Evolutionary conservation across 305 asterid species (phyloP).

Genomic region (Fraxinus velutina): DNA sequence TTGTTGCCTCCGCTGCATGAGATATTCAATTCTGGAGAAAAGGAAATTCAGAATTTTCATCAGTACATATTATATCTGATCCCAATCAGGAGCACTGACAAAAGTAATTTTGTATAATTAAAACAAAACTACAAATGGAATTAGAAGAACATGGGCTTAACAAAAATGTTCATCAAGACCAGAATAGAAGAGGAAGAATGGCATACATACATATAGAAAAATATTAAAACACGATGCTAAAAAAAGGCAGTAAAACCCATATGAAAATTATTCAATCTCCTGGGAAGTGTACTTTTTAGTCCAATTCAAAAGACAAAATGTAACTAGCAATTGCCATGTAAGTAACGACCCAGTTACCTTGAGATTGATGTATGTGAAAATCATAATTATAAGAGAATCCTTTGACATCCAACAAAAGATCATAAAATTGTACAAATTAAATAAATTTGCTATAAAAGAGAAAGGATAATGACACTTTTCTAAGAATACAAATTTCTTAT

Average conservation of each 20-base stretch:
- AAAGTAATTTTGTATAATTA: neutral
- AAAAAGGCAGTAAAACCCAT: slow-evolving; percentile 2
- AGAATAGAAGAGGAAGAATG: neutral
- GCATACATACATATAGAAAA: neutral
- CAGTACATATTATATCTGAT: slow-evolving; percentile 12
- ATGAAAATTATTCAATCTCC: neutral
- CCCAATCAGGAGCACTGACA: slow-evolving; percentile 1
- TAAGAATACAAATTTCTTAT: neutral
- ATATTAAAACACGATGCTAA: slow-evolving; percentile 7
- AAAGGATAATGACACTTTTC: neutral
- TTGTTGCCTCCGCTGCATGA: slow-evolving; percentile 59
- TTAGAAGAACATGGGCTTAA: neutral
- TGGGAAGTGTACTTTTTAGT: neutral
- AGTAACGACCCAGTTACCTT: neutral
- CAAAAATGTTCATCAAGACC: neutral
- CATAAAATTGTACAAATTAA: neutral
- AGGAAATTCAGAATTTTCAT: slow-evolving; percentile 29
- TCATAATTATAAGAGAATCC: neutral
- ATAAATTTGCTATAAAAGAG: neutral
- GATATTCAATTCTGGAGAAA: slow-evolving; percentile 62
- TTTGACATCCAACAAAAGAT: neutral
- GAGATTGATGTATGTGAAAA: neutral
- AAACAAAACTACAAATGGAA: neutral
- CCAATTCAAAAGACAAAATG: neutral
- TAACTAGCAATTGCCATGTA: neutral